Evolutionary conservation across 2,329 filamentous ascomycete species (phyloP).

Genomic region (Aspergillus sp.): DNA sequence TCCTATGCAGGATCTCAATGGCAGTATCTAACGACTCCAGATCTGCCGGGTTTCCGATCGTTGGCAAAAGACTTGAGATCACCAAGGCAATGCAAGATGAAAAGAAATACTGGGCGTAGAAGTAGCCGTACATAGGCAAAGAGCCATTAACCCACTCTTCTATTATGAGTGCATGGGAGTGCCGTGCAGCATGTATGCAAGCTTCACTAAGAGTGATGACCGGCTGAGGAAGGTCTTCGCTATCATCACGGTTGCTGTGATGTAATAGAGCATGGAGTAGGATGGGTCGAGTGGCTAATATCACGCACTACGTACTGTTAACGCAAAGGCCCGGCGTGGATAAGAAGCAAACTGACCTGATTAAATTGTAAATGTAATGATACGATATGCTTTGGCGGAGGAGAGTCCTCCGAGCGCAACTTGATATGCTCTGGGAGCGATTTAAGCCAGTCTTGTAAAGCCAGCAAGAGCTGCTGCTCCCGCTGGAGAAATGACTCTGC

Average conservation of each 20-base stretch:
- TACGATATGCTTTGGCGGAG: conserved; percentile 25
- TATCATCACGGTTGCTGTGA: conserved; percentile 12
- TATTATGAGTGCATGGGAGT: conserved; percentile 32
- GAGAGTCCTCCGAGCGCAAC: conserved; percentile 18
- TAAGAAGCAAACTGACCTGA: conserved; percentile 23
- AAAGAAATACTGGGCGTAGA: conserved; percentile 38
- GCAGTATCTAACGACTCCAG: conserved; percentile 28
- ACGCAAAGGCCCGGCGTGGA: neutral
- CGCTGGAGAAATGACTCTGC: conserved; percentile 33
- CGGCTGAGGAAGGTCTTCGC: conserved; percentile 20
- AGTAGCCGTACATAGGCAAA: conserved; percentile 36
- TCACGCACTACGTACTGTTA: conserved; percentile 33
- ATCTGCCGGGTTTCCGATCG: conserved; percentile 21
- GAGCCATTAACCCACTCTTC: conserved; percentile 37
- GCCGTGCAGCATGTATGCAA: conserved; percentile 35
- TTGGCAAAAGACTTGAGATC: conserved; percentile 28
- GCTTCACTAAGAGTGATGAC: conserved; percentile 34
- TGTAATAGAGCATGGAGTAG: conserved; percentile 35
- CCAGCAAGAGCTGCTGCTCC: conserved; percentile 35
- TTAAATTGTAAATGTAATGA: conserved; percentile 38
- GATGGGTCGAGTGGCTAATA: conserved; percentile 38
- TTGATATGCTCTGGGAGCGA: conserved; percentile 31
- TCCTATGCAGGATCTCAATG: conserved; percentile 27
- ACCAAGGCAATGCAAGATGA: conserved; percentile 35
- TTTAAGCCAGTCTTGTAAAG: conserved; percentile 35